phyloP scores from a whole-genome alignment of 805 yeast genomes.

The Saccharomyces cerevisiae region DNA sequence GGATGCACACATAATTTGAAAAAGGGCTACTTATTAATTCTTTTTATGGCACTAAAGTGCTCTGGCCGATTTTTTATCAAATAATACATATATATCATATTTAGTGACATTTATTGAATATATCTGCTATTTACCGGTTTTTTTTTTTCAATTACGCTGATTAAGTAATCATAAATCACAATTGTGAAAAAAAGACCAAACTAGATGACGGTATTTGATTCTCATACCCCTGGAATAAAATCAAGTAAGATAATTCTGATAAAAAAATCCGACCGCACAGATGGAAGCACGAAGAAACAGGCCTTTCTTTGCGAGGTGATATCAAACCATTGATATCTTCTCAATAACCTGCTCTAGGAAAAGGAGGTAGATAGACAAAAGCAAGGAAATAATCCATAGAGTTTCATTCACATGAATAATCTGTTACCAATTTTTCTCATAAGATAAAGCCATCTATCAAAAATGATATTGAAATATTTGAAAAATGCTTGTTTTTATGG shows the following conservation, averaged over 20 bases:
- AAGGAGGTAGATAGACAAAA: not conserved
- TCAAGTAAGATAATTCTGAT: not conserved
- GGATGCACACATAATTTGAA: slow-evolving; percentile 17
- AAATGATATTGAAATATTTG: not conserved
- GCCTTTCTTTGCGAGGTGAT: not conserved
- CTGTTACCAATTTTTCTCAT: not conserved
- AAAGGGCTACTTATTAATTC: not conserved
- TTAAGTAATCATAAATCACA: not conserved
- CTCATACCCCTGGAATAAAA: not conserved
- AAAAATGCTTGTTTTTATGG: slow-evolving; percentile 30
- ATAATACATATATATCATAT: not conserved
- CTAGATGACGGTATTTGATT: not conserved
- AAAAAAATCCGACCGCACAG: not conserved
- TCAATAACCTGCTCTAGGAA: not conserved
- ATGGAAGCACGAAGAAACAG: not conserved
- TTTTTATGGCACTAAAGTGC: not conserved
- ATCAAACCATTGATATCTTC: not conserved
- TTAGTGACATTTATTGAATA: not conserved
- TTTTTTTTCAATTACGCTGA: not conserved
- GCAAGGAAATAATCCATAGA: not conserved
- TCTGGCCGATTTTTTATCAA: not conserved
- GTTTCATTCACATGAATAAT: not conserved
- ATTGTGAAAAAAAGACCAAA: not conserved
- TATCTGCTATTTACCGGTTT: not conserved
- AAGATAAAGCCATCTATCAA: not conserved